Evolutionary conservation across 495 filamentous ascomycete species (phyloP), one percentile per base, ranked within the genome.

Genomic region (Evansstolkia leycettana): DNA sequence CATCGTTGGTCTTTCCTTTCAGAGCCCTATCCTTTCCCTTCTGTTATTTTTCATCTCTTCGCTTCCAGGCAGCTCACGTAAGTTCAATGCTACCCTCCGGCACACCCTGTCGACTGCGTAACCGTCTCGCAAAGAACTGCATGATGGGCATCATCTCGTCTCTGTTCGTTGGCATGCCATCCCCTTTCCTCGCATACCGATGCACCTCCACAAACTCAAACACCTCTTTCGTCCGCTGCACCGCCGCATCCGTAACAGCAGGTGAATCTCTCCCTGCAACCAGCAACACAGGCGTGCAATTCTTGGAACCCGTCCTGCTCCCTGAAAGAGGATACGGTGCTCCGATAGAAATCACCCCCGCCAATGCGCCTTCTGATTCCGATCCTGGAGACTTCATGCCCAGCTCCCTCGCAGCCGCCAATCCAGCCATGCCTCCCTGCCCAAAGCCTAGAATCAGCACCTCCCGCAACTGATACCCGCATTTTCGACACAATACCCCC

Each of bases 61-160:
- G 17, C 26, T 25, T 5, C 7, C 11, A 36, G 31, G 18, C 19
- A 12, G 8, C 3, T 49, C 38, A 63, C 14, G 47, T 47, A 38
- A 80, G 41, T 52, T 80, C 75, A 19, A 78, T 60, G 50, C 64
- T 69, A 3, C 75, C 76, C 42, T 67, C 62, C 3, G 74, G 77
- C 29, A 80, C 69, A 16, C 75, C 76, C 42, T 62, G 55, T 33
- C 67, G 65, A 60, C 73, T 87, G 54, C 64, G 62, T 51, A 98
- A 55, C 45, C 82, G 68, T 36, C 82, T 68, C 0, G 80, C 84
- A 51, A 95, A 82, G 58, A 95, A 98, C 49, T 76, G 69, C 89
- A 98, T 95, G 31, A 95, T 73, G 2, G 90, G 89, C 41, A 84
- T 41, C 75, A 90, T 85, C 69, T 98, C 89, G 14, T 94, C 86